These are phyloP conservation scores for Cucurbitaria berberidis DNA, from an alignment of 2,329 filamentous ascomycete genomes.

Conservation along the genomic window DNA sequence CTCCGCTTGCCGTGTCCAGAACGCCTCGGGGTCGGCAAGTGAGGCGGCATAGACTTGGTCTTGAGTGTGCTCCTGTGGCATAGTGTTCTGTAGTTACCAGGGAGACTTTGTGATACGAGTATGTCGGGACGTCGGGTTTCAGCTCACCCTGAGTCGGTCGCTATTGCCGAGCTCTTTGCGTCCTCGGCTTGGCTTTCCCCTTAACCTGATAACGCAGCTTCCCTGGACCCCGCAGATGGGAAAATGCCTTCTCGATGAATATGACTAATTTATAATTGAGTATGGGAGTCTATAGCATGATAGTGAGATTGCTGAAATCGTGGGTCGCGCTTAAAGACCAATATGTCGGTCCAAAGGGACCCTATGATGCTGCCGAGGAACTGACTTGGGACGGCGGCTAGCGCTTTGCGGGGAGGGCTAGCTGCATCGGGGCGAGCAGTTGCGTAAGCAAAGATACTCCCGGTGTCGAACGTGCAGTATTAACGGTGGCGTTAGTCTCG, in stretches of 20 bases:
- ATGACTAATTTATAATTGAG: too few relatives aligned
- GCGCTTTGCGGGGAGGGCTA: conserved; percentile 22
- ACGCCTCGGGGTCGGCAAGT: conserved; percentile 70
- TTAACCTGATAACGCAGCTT: too few relatives aligned
- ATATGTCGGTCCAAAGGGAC: conserved; percentile 16
- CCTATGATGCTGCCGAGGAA: conserved; percentile 22
- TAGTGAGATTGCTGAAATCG: too few relatives aligned
- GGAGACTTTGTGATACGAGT: background rate
- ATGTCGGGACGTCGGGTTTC: background rate
- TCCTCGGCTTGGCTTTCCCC: too few relatives aligned
- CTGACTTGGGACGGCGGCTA: conserved; percentile 15
- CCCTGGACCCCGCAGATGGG: too few relatives aligned
- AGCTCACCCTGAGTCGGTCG: too few relatives aligned
- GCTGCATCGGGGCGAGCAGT: background rate
- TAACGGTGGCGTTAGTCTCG: too few relatives aligned
- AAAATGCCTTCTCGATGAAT: too few relatives aligned
- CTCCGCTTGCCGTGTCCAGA: conserved; percentile 78
- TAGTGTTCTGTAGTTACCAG: background rate
- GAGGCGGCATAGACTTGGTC: conserved; percentile 62
- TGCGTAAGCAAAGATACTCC: too few relatives aligned
- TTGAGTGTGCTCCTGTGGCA: conserved; percentile 48
- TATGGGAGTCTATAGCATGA: too few relatives aligned
- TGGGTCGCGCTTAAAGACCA: background rate
- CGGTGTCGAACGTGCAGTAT: too few relatives aligned
- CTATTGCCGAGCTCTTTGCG: too few relatives aligned